Evolutionary conservation across 257 asterid species (phyloP).

Genomic region (Linaria vulgaris): DNA sequence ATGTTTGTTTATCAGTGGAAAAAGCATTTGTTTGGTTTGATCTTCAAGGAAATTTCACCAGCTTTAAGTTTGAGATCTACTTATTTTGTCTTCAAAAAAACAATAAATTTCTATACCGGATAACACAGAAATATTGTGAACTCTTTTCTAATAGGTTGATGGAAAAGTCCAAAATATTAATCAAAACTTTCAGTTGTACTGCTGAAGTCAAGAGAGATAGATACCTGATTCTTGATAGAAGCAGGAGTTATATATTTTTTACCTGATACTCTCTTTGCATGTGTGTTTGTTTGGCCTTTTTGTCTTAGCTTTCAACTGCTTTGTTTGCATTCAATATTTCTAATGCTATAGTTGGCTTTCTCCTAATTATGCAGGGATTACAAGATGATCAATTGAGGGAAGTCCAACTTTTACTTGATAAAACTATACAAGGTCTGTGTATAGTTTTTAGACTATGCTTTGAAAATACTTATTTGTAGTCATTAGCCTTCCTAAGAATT

Average conservation of each 20-base stretch:
- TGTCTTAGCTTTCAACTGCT: not conserved
- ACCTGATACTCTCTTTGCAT: not conserved
- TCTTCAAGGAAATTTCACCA: not conserved
- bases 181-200: not conserved
- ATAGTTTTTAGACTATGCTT: constrained; percentile 16
- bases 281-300: not conserved
- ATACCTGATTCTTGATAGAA: not conserved
- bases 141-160: not conserved
- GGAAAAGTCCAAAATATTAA: constrained; percentile 6
- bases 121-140: not conserved
- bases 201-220: constrained; percentile 7
- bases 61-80: not conserved
- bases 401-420: constrained; percentile 70
- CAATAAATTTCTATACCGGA: not conserved
- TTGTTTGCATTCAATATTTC: constrained; percentile 15
- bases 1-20: not conserved
- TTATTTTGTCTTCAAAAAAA: not conserved
- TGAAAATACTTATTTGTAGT: constrained; percentile 4
- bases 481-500: not conserved
- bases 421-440: constrained; percentile 80
- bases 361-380: constrained; percentile 50
- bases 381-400: constrained; percentile 60
- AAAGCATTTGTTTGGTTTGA: not conserved
- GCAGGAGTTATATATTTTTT: not conserved
- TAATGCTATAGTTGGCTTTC: constrained; percentile 11